Conservation (phyloP, 805 yeast genomes). For the Danielia oregonensis region DNA sequence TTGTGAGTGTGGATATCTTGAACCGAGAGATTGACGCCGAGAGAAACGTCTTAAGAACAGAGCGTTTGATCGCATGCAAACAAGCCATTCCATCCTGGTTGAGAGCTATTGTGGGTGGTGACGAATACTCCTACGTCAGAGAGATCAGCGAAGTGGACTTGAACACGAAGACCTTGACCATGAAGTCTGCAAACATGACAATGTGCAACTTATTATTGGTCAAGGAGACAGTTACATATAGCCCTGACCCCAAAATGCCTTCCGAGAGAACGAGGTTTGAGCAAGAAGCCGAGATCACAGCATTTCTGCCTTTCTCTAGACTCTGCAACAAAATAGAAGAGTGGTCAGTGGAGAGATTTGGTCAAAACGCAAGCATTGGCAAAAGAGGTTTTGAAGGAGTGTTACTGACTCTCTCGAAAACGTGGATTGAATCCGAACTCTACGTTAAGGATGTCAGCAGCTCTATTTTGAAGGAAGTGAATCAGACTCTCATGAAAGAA, state of each 20-base stretch:
- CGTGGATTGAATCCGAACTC: constrained; percentile 39
- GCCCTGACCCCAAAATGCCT: constrained; percentile 60
- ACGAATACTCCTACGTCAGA: constrained; percentile 72
- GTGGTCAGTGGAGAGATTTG: constrained; percentile 86
- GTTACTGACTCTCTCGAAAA: constrained; percentile 46
- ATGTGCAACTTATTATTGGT: constrained; percentile 73
- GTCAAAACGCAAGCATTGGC: constrained; percentile 82
- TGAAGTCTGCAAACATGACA: constrained; percentile 86
- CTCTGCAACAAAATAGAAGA: constrained; percentile 84
- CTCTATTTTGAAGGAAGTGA: constrained; percentile 26
- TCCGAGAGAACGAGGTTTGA: constrained; percentile 53
- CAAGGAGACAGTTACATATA: constrained; percentile 80
- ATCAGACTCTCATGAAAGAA: constrained; percentile 24
- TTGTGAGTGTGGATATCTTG: constrained; percentile 86
- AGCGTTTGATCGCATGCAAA: constrained; percentile 82
- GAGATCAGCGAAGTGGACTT: constrained; percentile 87
- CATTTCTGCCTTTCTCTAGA: constrained; percentile 66
- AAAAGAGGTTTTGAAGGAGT: constrained; percentile 83
- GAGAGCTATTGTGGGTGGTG: constrained; percentile 65
- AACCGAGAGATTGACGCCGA: constrained; percentile 61
- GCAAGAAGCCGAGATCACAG: constrained; percentile 87
- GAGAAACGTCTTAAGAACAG: constrained; percentile 60
- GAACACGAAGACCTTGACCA: constrained; percentile 53
- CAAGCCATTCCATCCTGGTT: constrained; percentile 88
- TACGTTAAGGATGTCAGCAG: constrained; percentile 30